These are phyloP conservation scores for Thyridium curvatum DNA, from an alignment of 2,329 filamentous ascomycete genomes.

Conservation along the genomic window DNA sequence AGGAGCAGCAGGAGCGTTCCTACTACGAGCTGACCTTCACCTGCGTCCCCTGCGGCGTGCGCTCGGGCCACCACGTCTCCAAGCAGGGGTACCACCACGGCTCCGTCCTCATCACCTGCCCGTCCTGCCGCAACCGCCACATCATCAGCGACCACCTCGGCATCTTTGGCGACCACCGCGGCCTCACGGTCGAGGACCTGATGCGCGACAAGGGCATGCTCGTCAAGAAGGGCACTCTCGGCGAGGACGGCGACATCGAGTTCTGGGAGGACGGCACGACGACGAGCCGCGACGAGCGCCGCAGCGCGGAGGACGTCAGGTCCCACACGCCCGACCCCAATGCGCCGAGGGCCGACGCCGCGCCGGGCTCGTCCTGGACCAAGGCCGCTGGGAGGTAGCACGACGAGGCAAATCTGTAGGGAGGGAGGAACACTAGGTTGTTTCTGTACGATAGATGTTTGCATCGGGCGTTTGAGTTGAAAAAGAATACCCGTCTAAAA, in stretches of 20 bases:
- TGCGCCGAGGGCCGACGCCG: constrained; percentile 2
- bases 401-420: not conserved
- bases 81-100: constrained; percentile 95
- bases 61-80: constrained; percentile 79
- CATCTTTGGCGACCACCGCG: constrained; percentile 65
- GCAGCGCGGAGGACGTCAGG: constrained; percentile 11
- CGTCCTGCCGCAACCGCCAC: constrained; percentile 78
- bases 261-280: constrained; percentile 74
- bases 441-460: no score
- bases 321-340: not conserved
- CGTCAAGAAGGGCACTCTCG: constrained; percentile 64
- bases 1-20: constrained; percentile 47
- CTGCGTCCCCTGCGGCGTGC: constrained; percentile 74
- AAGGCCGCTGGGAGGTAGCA: not conserved
- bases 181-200: constrained; percentile 68
- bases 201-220: constrained; percentile 69
- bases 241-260: constrained; percentile 79
- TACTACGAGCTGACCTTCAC: constrained; percentile 89
- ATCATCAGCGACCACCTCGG: constrained; percentile 84
- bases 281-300: constrained; percentile 17
- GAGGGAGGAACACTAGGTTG: no score
- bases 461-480: no score
- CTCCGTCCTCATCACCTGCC: constrained; percentile 83
- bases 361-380: constrained; percentile 18
- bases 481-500: no score